Conservation (phyloP, 176 grass and related monocot genomes). For the Hyparrhenia diplandra region DNA sequence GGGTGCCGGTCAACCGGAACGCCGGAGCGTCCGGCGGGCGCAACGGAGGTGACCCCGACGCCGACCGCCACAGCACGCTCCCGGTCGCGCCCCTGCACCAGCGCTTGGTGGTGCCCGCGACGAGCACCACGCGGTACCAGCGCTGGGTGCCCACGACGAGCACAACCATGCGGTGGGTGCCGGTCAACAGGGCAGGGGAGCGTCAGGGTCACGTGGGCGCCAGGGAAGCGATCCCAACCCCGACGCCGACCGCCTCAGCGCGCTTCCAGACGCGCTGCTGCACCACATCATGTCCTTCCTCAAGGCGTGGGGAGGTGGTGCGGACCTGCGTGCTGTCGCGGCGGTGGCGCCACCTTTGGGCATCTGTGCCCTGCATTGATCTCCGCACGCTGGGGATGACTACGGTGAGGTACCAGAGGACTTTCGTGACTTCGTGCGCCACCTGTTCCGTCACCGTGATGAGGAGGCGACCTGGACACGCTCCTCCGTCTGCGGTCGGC, state of each 20-base stretch:
- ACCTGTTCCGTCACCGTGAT: neutral
- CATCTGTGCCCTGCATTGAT: slow-evolving; percentile 7
- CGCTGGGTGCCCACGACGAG: neutral
- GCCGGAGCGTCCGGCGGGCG: neutral
- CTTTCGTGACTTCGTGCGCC: neutral
- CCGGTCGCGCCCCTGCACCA: neutral
- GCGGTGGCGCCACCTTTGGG: slow-evolving; percentile 25
- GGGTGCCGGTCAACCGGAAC: neutral
- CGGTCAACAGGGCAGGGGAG: neutral
- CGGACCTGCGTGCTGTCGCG: slow-evolving; percentile 29
- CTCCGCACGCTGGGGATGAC: neutral
- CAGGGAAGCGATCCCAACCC: neutral
- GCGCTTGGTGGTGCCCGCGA: neutral
- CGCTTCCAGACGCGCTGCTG: neutral
- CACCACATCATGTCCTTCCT: neutral
- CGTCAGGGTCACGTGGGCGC: neutral
- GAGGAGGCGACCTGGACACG: neutral
- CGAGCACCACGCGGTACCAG: neutral
- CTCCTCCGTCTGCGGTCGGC: neutral
- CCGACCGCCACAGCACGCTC: neutral
- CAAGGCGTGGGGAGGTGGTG: slow-evolving; percentile 35
- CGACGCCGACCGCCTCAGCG: neutral
- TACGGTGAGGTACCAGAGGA: neutral
- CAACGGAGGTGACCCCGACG: neutral
- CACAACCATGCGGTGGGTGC: slow-evolving; percentile 5